Evolutionary conservation across 2,329 filamentous ascomycete species (phyloP).

Genomic region (Didymellaceae sp.): DNA sequence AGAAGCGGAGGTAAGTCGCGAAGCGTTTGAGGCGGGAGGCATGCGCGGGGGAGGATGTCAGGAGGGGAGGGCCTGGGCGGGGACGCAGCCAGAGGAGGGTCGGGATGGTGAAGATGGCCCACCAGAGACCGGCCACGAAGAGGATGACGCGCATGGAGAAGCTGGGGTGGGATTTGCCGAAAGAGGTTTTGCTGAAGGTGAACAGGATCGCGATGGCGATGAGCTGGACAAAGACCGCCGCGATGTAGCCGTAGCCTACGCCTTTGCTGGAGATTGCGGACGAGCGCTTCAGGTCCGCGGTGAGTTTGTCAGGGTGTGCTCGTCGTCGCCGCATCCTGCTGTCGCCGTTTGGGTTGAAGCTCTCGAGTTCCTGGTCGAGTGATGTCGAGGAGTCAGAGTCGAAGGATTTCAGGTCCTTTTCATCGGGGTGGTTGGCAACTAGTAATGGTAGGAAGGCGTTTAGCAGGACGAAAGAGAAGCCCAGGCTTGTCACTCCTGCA

Average conservation of each 20-base stretch:
- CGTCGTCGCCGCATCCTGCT: constrained; percentile 10
- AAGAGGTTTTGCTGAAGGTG: constrained; percentile 47
- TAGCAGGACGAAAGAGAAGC: constrained; percentile 92
- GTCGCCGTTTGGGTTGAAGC: constrained; percentile 39
- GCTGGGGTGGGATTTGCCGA: constrained; percentile 71
- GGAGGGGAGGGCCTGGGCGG: constrained; percentile 81
- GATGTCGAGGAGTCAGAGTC: constrained; percentile 21
- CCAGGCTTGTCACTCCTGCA: constrained; percentile 86
- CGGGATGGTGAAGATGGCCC: constrained; percentile 85
- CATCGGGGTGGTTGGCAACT: constrained; percentile 77
- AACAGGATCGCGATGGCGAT: constrained; percentile 77
- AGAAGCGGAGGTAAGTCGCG: constrained; percentile 75
- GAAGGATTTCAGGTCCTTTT: constrained; percentile 11
- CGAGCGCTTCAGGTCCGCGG: constrained; percentile 75
- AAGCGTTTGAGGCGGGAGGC: constrained; percentile 36
- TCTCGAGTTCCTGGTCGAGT: constrained; percentile 16
- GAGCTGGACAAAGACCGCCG: constrained; percentile 80
- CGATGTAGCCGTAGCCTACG: constrained; percentile 87
- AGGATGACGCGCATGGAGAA: constrained; percentile 83
- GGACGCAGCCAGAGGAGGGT: constrained; percentile 83
- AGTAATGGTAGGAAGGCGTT: constrained; percentile 92
- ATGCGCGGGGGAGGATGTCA: constrained; percentile 25
- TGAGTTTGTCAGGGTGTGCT: constrained; percentile 47
- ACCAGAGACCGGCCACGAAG: constrained; percentile 84
- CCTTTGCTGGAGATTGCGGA: constrained; percentile 87